Conservation (phyloP, 345 rosid species). For the Firmiana major region DNA sequence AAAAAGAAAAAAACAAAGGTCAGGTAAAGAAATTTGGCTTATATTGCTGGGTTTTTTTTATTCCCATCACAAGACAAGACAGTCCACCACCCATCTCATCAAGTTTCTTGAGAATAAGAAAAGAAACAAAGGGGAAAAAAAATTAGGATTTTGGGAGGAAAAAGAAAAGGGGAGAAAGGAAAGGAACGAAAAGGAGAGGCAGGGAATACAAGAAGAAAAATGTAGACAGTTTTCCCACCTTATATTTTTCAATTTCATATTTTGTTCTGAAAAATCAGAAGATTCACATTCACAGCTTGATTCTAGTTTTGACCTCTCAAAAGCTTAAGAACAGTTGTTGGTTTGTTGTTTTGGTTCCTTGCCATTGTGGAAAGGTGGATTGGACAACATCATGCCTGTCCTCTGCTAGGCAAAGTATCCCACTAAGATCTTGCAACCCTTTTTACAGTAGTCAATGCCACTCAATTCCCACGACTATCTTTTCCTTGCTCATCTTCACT, state of each 20-base stretch:
- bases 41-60: neutral
- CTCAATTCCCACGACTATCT: constrained; percentile 8
- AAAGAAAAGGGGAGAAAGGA: neutral
- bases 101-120: constrained; percentile 13
- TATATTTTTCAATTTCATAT: neutral
- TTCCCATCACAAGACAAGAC: neutral
- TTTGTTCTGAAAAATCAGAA: constrained; percentile 16
- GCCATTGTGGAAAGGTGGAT: constrained; percentile 34
- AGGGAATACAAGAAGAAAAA: neutral
- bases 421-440: constrained; percentile 40
- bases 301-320: constrained; percentile 33
- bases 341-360: constrained; percentile 21
- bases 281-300: constrained; percentile 28
- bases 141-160: neutral
- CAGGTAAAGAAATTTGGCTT: constrained; percentile 19
- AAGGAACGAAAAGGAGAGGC: neutral
- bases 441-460: constrained; percentile 21
- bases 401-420: constrained; percentile 61
- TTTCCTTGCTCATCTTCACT: constrained; percentile 18
- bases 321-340: constrained; percentile 4
- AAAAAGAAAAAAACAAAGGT: neutral
- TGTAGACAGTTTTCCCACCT: neutral
- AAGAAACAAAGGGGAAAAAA: neutral
- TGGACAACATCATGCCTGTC: constrained; percentile 52
- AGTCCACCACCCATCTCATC: neutral